Percentiles rank a stretch among this genome's conserved stretches.
phyloP scores from a whole-genome alignment of 352 stramenopile genomes.

The Phytophthora capsici region DNA sequence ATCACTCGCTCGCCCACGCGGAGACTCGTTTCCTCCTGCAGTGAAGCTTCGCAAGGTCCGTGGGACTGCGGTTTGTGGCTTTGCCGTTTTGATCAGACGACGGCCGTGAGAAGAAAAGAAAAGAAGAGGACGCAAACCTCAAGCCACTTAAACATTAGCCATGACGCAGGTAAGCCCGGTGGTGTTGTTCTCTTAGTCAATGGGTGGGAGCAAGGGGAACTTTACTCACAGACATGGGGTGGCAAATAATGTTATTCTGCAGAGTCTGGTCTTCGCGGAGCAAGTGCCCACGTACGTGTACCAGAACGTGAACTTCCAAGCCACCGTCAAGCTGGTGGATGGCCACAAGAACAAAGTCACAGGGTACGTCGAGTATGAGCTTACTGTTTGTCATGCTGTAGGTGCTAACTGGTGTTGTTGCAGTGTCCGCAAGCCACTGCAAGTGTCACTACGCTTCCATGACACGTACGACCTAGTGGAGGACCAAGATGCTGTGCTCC shows the following conservation, averaged over 20 bases:
- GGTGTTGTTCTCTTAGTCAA: not conserved
- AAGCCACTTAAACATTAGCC: conserved; percentile 21
- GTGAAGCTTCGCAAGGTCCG: conserved; percentile 17
- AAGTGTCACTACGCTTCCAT: conserved; percentile 72
- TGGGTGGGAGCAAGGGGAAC: not conserved
- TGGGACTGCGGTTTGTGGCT: conserved; percentile 20
- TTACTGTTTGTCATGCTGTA: conserved; percentile 1
- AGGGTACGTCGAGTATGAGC: conserved; percentile 40
- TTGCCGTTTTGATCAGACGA: conserved; percentile 33
- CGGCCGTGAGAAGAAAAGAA: conserved; percentile 10
- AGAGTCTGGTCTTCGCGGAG: conserved; percentile 68
- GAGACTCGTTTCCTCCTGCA: conserved; percentile 4
- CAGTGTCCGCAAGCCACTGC: conserved; percentile 49
- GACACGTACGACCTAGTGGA: conserved; percentile 80
- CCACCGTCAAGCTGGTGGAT: conserved; percentile 67
- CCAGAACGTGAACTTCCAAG: conserved; percentile 63
- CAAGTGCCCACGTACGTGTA: conserved; percentile 70
- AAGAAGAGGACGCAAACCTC: conserved; percentile 4
- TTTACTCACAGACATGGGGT: conserved; percentile 22
- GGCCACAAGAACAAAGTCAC: conserved; percentile 62
- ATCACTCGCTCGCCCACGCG: conserved; percentile 5
- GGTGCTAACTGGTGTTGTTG: conserved; percentile 4
- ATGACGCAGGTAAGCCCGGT: conserved; percentile 49
- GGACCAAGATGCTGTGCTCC: conserved; percentile 60
- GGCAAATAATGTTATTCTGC: conserved; percentile 4